These are phyloP conservation scores for Mariannaea sp. DNA, from an alignment of 2,329 filamentous ascomycete species.

Conservation along the genomic window DNA sequence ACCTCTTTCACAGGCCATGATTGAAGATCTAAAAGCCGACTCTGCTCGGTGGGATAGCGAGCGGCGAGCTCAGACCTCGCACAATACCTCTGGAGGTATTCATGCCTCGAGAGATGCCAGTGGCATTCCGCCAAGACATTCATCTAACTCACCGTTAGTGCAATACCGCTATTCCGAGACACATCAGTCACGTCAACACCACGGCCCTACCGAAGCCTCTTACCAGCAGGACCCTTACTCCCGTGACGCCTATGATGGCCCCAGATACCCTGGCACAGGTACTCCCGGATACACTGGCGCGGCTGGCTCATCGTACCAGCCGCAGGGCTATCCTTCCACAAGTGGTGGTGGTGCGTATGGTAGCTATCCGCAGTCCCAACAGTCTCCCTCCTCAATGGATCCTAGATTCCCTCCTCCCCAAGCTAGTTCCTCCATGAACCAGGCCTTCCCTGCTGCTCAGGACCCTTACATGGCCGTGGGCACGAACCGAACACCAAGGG, in stretches of 20 bases:
- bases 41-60: slow-evolving; percentile 66
- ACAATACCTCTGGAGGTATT: slow-evolving; percentile 63
- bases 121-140: slow-evolving; percentile 53
- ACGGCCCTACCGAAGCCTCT: slow-evolving; percentile 50
- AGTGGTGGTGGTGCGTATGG: slow-evolving; percentile 41
- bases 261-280: slow-evolving; percentile 57
- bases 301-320: slow-evolving; percentile 43
- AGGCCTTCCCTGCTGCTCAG: slow-evolving; percentile 39
- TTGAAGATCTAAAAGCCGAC: slow-evolving; percentile 65
- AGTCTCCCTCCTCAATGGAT: slow-evolving; percentile 41
- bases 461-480: slow-evolving; percentile 46
- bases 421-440: slow-evolving; percentile 40
- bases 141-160: slow-evolving; percentile 64
- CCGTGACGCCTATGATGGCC: slow-evolving; percentile 50
- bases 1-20: slow-evolving; percentile 58
- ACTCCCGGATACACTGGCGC: slow-evolving; percentile 55
- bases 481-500: slow-evolving; percentile 42
- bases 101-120: slow-evolving; percentile 56
- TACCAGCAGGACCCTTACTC: slow-evolving; percentile 44
- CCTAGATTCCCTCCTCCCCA: slow-evolving; percentile 41
- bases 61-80: slow-evolving; percentile 59
- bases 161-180: slow-evolving; percentile 62
- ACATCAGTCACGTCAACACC: slow-evolving; percentile 53
- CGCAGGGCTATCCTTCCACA: slow-evolving; percentile 38
- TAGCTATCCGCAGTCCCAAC: slow-evolving; percentile 41